phyloP scores from a whole-genome alignment of 2,329 filamentous ascomycete species.

The Chaetomiaceae sp. region DNA sequence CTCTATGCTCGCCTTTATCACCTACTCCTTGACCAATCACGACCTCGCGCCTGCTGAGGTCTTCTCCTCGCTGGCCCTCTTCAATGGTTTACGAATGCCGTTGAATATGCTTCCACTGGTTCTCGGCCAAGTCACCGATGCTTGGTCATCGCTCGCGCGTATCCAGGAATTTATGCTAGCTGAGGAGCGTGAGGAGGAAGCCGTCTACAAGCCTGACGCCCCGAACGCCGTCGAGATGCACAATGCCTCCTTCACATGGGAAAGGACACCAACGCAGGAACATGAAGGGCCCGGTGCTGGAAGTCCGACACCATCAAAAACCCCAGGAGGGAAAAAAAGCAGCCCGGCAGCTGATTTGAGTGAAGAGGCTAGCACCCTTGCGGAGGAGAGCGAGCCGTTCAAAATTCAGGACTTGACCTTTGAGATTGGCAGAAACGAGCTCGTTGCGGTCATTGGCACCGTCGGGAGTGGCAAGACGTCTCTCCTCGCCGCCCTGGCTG shows the following conservation, averaged over 20 bases:
- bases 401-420: slow-evolving; percentile 66
- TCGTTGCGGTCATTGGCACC: slow-evolving; percentile 81
- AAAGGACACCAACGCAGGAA: slow-evolving; percentile 58
- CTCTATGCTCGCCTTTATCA: slow-evolving; percentile 93
- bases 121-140: slow-evolving; percentile 85
- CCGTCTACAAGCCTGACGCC: slow-evolving; percentile 50
- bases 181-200: slow-evolving; percentile 76
- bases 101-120: slow-evolving; percentile 85
- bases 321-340: slow-evolving; percentile 32
- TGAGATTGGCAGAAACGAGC: slow-evolving; percentile 66
- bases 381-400: slow-evolving; percentile 63
- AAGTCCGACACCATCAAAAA: slow-evolving; percentile 29
- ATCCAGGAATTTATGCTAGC: slow-evolving; percentile 84
- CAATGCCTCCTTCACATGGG: slow-evolving; percentile 82
- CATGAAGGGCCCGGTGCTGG: slow-evolving; percentile 40
- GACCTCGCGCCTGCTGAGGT: slow-evolving; percentile 68
- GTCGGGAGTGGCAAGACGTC: slow-evolving; percentile 90
- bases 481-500: slow-evolving; percentile 79
- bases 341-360: slow-evolving; percentile 40
- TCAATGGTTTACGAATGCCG: slow-evolving; percentile 86
- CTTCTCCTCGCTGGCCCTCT: slow-evolving; percentile 90
- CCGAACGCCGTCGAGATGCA: slow-evolving; percentile 68
- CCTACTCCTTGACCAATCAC: slow-evolving; percentile 64
- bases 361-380: slow-evolving; percentile 52
- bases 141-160: slow-evolving; percentile 75